phyloP scores from a whole-genome alignment of 2,329 filamentous ascomycete genomes.

The Cryoendolithus antarcticus region DNA sequence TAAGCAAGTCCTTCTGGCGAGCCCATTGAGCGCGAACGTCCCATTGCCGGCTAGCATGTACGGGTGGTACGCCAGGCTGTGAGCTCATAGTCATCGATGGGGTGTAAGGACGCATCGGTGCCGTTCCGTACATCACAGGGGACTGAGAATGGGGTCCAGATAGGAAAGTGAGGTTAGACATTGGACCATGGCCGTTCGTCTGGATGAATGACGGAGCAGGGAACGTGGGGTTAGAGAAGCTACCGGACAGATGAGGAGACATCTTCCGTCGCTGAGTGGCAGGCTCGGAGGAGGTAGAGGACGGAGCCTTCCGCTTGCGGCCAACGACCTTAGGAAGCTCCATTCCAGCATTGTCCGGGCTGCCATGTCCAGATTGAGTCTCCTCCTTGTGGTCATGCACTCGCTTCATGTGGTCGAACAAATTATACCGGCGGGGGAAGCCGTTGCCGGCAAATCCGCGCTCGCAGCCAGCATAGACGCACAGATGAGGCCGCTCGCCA shows the following conservation, averaged over 20 bases:
- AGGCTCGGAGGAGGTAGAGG: slow-evolving; percentile 10
- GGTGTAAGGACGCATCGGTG: slow-evolving; percentile 1
- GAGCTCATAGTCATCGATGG: slow-evolving; percentile 2
- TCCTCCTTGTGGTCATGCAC: slow-evolving; percentile 55
- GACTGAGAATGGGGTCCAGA: slow-evolving; percentile 1
- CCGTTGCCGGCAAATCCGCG: slow-evolving; percentile 70
- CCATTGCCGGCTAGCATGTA: slow-evolving; percentile 1
- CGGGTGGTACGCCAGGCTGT: slow-evolving; percentile 10
- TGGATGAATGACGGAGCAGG: slow-evolving; percentile 5
- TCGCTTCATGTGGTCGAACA: slow-evolving; percentile 92
- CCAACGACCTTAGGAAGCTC: slow-evolving; percentile 12
- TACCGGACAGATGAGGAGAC: slow-evolving; percentile 1
- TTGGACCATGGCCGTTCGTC: slow-evolving; percentile 4
- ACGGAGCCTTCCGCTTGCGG: slow-evolving; percentile 19
- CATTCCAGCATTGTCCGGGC: slow-evolving; percentile 4
- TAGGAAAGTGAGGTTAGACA: slow-evolving; percentile 3
- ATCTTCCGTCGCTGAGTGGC: slow-evolving; percentile 8
- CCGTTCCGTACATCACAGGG: neutral
- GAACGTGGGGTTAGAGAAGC: slow-evolving; percentile 7
- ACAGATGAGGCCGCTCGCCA: slow-evolving; percentile 82
- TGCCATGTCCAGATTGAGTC: slow-evolving; percentile 4
- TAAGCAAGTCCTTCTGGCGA: slow-evolving; percentile 12
- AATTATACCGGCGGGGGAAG: slow-evolving; percentile 91
- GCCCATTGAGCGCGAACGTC: slow-evolving; percentile 16
- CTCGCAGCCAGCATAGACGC: slow-evolving; percentile 78